Evolutionary conservation across 1,284 basidiomycete species (phyloP).

Genomic region (Leucoagaricus sp.): DNA sequence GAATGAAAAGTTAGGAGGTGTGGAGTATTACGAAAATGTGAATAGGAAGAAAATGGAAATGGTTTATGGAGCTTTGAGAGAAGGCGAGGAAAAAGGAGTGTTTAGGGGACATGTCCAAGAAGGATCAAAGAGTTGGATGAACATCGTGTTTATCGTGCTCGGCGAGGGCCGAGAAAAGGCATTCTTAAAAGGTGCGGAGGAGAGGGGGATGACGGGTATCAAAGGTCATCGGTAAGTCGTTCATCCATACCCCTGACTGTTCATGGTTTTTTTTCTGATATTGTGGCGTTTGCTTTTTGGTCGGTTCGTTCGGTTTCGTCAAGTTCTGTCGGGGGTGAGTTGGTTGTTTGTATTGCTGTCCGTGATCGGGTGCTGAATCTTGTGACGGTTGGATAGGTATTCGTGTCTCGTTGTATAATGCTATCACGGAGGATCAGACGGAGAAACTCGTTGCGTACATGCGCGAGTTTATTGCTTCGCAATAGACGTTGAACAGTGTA

Average conservation of each 20-base stretch:
- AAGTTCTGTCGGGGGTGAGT: slow-evolving; percentile 38
- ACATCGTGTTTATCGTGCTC: slow-evolving; percentile 81
- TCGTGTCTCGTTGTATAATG: slow-evolving; percentile 94
- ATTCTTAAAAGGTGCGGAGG: slow-evolving; percentile 82
- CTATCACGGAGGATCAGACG: slow-evolving; percentile 81
- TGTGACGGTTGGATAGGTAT: slow-evolving; percentile 44
- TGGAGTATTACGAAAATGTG: slow-evolving; percentile 65
- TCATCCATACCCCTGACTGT: neutral
- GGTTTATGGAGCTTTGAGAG: slow-evolving; percentile 72
- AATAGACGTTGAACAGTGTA: slow-evolving; percentile 16
- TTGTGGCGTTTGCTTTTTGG: slow-evolving; percentile 8
- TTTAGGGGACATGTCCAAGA: slow-evolving; percentile 68
- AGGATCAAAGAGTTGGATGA: slow-evolving; percentile 82
- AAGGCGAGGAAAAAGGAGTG: slow-evolving; percentile 71
- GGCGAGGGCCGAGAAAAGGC: slow-evolving; percentile 68
- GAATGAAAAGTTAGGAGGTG: slow-evolving; percentile 69
- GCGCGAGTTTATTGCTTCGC: slow-evolving; percentile 46
- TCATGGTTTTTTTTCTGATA: slow-evolving; percentile 2
- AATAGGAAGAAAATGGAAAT: slow-evolving; percentile 76
- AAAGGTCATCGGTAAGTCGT: slow-evolving; percentile 85
- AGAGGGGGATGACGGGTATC: slow-evolving; percentile 77
- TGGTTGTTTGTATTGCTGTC: neutral
- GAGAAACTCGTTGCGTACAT: slow-evolving; percentile 66
- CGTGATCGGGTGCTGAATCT: neutral
- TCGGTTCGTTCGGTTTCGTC: neutral